Base-by-base conservation (phyloP, 257 asterid species). In the Solanum neorickii region DNA sequence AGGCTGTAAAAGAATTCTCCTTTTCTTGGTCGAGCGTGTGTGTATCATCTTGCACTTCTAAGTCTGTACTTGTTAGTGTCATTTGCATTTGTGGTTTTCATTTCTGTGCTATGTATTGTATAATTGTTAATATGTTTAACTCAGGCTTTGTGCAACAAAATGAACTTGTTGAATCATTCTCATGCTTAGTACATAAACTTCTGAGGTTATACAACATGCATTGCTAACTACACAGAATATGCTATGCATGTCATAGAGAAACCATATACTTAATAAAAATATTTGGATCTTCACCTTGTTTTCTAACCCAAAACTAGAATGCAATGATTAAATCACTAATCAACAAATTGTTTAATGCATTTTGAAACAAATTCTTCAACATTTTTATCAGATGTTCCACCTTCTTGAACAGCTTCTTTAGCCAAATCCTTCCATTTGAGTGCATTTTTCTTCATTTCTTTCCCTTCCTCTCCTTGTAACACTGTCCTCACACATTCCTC, bases 391-490 rank as follows among this genome's bases (percentile, higher is more conserved):
- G 98, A 91, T 44, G 94, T 91, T 16, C 97, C 98, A 88, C 92
- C 95, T 70, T 93, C 93, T 72, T 91, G 72, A 1, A 93, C 91
- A 5, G 98, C 96, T 85, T 92, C 94, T 90, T 86, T 91, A 39
- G 98, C 95, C 89, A 92, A 90, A 49, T 84, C 87, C 85, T 83
- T 92, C 96, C 98, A 94, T 83, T 82, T 91, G 18, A 33, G 6
- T 9, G 95, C 96, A 91, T 91, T 94, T 74, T 33, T 89, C 88
- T 93, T 94, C 94, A 94, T 90, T 88, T 91, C 94, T 27, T 89
- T 82, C 56, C 97, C 96, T 11, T 42, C 89, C 52, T 89, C 94
- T 7, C 92, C 94, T 80, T 92, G 92, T 90, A 95, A 87, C 20
- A 95, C 96, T 56, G 85, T 88, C 73, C 92, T 93, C 20, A 94